Conservation (phyloP, 2,329 filamentous ascomycete species). For the Xylariales sp. region DNA sequence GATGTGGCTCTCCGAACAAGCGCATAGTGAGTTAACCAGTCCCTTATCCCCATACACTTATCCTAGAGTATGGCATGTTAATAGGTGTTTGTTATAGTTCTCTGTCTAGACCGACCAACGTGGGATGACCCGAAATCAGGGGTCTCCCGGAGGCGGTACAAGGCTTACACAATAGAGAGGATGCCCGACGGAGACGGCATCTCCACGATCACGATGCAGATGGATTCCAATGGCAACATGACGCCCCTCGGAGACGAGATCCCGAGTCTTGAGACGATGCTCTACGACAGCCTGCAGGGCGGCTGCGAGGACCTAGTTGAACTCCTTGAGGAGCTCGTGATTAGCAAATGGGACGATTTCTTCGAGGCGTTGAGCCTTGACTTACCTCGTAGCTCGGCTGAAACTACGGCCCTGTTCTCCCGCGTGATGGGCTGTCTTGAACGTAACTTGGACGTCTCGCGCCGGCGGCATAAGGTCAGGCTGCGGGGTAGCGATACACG, state of each 20-base stretch:
- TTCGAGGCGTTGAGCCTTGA: constrained; percentile 48
- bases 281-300: constrained; percentile 41
- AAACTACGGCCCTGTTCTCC: constrained; percentile 45
- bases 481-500: neutral
- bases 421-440: constrained; percentile 51
- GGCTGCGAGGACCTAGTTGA: constrained; percentile 24
- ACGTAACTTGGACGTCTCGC: constrained; percentile 49
- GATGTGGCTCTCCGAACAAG: constrained; percentile 48
- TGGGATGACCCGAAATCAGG: constrained; percentile 40
- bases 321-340: constrained; percentile 40
- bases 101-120: constrained; percentile 50
- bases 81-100: constrained; percentile 38
- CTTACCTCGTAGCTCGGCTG: constrained; percentile 9
- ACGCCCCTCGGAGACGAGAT: constrained; percentile 36
- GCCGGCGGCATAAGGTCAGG: constrained; percentile 5
- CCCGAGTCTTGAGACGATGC: constrained; percentile 45
- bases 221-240: constrained; percentile 6
- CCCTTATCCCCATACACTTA: neutral
- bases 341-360: constrained; percentile 52
- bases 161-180: constrained; percentile 10
- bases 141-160: constrained; percentile 40
- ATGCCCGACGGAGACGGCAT: constrained; percentile 19
- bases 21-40: constrained; percentile 37
- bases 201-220: constrained; percentile 1
- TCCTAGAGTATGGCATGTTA: neutral